Conservation (phyloP, 2,329 filamentous ascomycete species). For the Pseudopyricularia cyperi region DNA sequence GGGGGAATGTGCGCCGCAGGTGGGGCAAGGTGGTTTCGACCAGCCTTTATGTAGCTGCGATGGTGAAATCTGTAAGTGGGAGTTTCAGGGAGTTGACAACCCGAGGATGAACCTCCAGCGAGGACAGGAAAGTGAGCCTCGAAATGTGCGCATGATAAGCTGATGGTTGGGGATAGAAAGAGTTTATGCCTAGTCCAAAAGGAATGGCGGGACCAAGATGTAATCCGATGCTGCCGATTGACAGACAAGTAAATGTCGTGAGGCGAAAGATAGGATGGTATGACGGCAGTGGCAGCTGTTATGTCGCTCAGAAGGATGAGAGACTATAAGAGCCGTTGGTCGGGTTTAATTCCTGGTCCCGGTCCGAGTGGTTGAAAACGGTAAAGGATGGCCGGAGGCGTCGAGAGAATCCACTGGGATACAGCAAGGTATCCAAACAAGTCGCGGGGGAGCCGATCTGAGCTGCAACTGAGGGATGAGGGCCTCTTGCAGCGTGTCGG, state of each 20-base stretch:
- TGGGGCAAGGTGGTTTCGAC: background rate
- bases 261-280: background rate
- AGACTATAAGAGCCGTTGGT: background rate
- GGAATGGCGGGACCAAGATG: background rate
- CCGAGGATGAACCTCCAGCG: constrained; percentile 30
- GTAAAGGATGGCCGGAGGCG: background rate
- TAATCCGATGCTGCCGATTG: background rate
- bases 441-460: background rate
- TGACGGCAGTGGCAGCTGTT: background rate
- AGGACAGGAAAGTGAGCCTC: constrained; percentile 25
- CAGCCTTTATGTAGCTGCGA: background rate
- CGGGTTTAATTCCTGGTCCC: background rate
- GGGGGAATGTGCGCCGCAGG: background rate
- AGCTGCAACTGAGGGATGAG: background rate
- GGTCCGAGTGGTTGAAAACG: background rate
- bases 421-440: background rate
- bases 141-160: constrained; percentile 32
- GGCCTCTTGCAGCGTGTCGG: background rate
- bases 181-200: background rate
- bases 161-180: background rate
- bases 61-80: background rate
- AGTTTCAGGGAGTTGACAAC: constrained; percentile 27
- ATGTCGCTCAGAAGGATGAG: background rate
- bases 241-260: background rate
- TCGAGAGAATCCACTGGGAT: background rate